Base-by-base conservation (phyloP, 2,329 filamentous ascomycete genomes). In the Phoma sp. region DNA sequence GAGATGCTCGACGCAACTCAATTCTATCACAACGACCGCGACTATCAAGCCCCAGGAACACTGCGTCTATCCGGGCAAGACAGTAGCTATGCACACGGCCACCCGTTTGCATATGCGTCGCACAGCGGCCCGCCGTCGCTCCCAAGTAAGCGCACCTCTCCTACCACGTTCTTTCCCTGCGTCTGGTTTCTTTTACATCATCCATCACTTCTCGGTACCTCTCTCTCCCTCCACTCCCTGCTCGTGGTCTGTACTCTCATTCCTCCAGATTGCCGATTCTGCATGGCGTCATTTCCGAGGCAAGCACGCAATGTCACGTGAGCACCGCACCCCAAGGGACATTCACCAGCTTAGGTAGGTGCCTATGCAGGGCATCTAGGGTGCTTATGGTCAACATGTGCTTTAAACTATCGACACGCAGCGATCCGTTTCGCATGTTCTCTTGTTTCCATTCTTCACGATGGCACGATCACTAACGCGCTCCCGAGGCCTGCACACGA, bases 401-500 rank as follows among this genome's bases (percentile, higher is more conserved):
- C 28, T 49, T 42, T 54, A 46, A 42, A 14, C 17, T 40, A 15
- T 43, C 18, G n/a, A 48, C 10, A 21, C 21, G 28, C 28, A 39
- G 34, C 56, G 37, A 51, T 50, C 7, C 15, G 26, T 26, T 42
- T 26, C 18, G 4, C 30, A 46, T 50, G 55, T 57, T 40, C 34
- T 45, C 9, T 28, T 53, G 18, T 47, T 34, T 25, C 17, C 38
- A 21, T 15, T 33, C 50, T 26, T 25, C 42, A 26, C 40, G 7
- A 56, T 50, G 47, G 53, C 53, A 37, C 53, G 36, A 42, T 52
- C 54, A 61, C 71, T 74, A 59, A 74, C 65, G 46, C 55, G 49
- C 42, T 53, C 43, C 33, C 53, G 60, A 73, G 70, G 59, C 54
- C 46, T 71, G 29, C 71, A 69, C 57, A 64, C 67, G 50, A 53